Base-by-base conservation (phyloP, 2,329 filamentous ascomycete genomes). In the Sporothrix variecibatus region DNA sequence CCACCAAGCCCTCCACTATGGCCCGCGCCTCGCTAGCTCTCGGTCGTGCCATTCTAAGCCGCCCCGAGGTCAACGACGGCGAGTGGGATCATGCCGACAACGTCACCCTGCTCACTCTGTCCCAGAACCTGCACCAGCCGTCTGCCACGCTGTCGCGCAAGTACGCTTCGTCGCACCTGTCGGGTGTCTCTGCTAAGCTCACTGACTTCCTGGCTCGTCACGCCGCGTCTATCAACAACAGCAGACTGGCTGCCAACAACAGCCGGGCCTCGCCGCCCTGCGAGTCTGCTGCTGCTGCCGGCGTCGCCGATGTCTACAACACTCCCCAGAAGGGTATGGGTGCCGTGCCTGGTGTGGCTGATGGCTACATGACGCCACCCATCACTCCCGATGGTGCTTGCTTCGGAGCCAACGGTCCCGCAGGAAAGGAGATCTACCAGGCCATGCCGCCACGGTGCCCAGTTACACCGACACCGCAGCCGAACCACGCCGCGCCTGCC, bases 1-100 rank as follows among this genome's bases (percentile, higher is more conserved):
- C 95, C 20, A 94, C 93, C 73, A 92, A 92, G 80, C 94, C 96
- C 26, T 97, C 95, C 0, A 92, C 95, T 77, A 94, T 99, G 87
- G 95, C 96, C 62, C 89, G 94, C 77, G 92, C 94, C 60, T 94
- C 95, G 12, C 87, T 98, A 73, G 94, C 94, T 72, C 88, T 99
- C 56, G 92, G 95, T 53, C 89, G 95, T 77, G 95, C 93, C 80
- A 94, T 99, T 76, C 88, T 98, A 12, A 91, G 91, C 79, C 91
- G 94, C 75, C 89, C 91, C 56, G 94, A 97, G 82, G 87, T 91
- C 77, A 90, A 90, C 76, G 91, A 93, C 76, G 89, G 88, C 53
- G 92, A 94, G 77, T 97, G 94, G 93, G 91, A 92, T 78, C 88
- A 90, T 74, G 89, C 89, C 73, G 92, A 94, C 80, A 89, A 92